phyloP scores from a whole-genome alignment of 345 rosid genomes.

The Eucalyptus sp. region DNA sequence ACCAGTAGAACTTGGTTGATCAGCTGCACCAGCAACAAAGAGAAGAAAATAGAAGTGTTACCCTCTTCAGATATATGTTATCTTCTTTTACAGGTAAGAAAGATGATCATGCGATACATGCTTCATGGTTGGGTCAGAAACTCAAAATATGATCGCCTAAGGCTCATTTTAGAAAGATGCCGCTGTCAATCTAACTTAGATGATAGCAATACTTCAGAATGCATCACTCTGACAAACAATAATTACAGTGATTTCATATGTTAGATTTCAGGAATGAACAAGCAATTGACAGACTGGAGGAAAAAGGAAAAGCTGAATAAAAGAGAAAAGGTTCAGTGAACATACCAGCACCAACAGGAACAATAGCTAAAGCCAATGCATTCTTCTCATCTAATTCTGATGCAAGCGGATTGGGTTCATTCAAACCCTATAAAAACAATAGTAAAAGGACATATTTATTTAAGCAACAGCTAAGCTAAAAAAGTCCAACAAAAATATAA shows the following conservation, averaged over 20 bases:
- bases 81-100: neutral
- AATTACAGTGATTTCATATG: neutral
- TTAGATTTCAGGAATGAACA: neutral
- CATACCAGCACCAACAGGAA: slow-evolving; percentile 54
- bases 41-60: neutral
- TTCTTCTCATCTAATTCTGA: slow-evolving; percentile 75
- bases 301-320: neutral
- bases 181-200: neutral
- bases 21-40: slow-evolving; percentile 32
- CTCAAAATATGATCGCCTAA: neutral
- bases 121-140: neutral
- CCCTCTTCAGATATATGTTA: neutral
- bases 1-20: slow-evolving; percentile 33
- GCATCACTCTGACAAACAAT: neutral
- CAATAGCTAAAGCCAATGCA: slow-evolving; percentile 89
- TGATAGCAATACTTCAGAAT: neutral
- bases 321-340: slow-evolving; percentile 1
- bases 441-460: neutral
- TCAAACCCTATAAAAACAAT: slow-evolving; percentile 41
- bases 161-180: neutral
- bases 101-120: neutral
- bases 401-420: slow-evolving; percentile 58
- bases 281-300: neutral
- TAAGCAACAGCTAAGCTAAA: neutral
- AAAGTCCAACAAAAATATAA: neutral